A percentile compares a stretch with the other conserved stretches of the same genome.
Evolutionary conservation across 805 yeast species (phyloP).

Genomic region (Teunomyces panamensis): DNA sequence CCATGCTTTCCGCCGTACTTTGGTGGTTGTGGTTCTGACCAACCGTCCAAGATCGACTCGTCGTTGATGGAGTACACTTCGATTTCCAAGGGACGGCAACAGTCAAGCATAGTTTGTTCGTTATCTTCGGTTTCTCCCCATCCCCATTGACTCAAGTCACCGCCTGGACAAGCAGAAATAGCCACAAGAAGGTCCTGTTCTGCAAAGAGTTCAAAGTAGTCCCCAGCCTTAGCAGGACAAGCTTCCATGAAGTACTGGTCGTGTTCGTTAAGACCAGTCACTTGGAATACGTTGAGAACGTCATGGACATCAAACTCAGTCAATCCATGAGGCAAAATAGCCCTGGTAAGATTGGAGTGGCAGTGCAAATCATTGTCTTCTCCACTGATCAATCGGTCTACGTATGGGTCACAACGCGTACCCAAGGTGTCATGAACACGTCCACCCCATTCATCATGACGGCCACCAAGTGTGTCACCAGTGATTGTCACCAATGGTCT

Average conservation of each 20-base stretch:
- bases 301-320: constrained; percentile 68
- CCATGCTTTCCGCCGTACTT: constrained; percentile 62
- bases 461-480: constrained; percentile 53
- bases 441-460: constrained; percentile 65
- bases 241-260: constrained; percentile 72
- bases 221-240: constrained; percentile 58
- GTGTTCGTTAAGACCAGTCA: constrained; percentile 61
- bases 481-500: constrained; percentile 64
- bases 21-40: constrained; percentile 52
- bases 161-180: constrained; percentile 68
- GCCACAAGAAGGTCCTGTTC: constrained; percentile 65
- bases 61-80: constrained; percentile 58
- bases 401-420: constrained; percentile 69
- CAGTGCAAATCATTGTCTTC: constrained; percentile 66
- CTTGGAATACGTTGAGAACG: constrained; percentile 66
- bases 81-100: constrained; percentile 61
- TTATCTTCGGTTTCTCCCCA: constrained; percentile 60
- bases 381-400: constrained; percentile 60
- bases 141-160: constrained; percentile 65
- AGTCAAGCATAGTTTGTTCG: constrained; percentile 53
- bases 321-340: constrained; percentile 57
- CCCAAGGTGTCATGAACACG: constrained; percentile 64
- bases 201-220: constrained; percentile 65
- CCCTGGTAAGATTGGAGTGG: constrained; percentile 61
- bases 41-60: constrained; percentile 40